phyloP scores from a whole-genome alignment of 2,329 filamentous ascomycete genomes.

The Ceratocystis ficicola region DNA sequence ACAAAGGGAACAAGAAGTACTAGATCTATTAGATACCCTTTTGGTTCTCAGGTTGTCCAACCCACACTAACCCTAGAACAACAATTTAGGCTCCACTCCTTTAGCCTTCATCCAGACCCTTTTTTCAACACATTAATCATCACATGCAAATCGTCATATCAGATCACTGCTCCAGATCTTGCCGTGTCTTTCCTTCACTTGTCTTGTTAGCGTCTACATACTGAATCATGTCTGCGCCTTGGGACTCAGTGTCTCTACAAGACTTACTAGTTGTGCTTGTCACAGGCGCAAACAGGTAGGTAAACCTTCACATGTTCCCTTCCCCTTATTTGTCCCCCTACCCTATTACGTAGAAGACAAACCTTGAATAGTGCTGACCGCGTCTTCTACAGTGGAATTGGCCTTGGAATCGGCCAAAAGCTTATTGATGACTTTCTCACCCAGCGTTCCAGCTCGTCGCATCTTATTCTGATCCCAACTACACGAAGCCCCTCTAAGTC shows the following conservation, averaged over 20 bases:
- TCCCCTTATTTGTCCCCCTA: conserved; percentile 6
- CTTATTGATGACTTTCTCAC: conserved; percentile 81
- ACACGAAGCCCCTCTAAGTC: conserved; percentile 68
- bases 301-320: not conserved
- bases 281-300: conserved; percentile 21
- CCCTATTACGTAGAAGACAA: not conserved
- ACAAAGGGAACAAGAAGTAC: too few relatives aligned
- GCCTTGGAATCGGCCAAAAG: conserved; percentile 69
- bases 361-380: not conserved
- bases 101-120: not conserved
- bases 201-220: not conserved
- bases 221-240: conserved; percentile 13
- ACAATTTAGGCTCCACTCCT: not conserved
- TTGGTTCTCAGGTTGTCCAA: not conserved
- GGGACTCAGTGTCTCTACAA: conserved; percentile 14
- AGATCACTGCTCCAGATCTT: not conserved
- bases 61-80: not conserved
- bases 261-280: conserved; percentile 20
- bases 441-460: conserved; percentile 51
- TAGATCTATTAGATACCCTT: too few relatives aligned
- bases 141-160: not conserved
- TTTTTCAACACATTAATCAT: not conserved
- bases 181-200: not conserved
- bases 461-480: conserved; percentile 70
- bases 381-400: conserved; percentile 57